Conservation (phyloP, 306 rosid genomes). For the Ammopiptanthus mongolicus region DNA sequence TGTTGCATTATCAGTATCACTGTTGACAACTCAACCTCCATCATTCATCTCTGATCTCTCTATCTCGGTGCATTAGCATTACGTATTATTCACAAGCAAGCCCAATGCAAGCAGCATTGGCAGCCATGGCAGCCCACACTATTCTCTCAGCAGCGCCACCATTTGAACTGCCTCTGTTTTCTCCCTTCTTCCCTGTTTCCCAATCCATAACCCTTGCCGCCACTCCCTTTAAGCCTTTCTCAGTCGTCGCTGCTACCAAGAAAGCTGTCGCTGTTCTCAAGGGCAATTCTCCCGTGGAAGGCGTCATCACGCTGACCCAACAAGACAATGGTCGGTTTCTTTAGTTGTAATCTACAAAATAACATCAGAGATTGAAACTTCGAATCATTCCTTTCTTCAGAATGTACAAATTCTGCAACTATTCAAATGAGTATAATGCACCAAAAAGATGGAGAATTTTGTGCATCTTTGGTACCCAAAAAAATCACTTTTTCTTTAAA, state of each 20-base stretch:
- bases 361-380: not conserved
- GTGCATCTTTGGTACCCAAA: no score
- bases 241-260: constrained; percentile 44
- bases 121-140: constrained; percentile 56
- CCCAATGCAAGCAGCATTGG: constrained; percentile 52
- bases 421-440: not conserved
- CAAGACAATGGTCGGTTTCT: not conserved
- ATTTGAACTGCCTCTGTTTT: constrained; percentile 12
- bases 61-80: no score
- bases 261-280: constrained; percentile 71
- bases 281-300: constrained; percentile 59
- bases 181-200: constrained; percentile 33
- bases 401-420: not conserved
- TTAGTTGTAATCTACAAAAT: no score
- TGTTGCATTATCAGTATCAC: constrained; percentile 14
- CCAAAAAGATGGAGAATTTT: not conserved
- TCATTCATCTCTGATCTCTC: no score
- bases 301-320: constrained; percentile 57
- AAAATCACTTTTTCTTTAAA: no score
- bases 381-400: not conserved
- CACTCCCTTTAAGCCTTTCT: constrained; percentile 40
- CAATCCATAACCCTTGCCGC: constrained; percentile 34
- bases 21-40: not conserved
- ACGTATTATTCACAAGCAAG: not conserved
- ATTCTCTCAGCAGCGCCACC: constrained; percentile 27